These are phyloP conservation scores for Eutrema heterophyllum DNA, from an alignment of 345 rosid species.

Conservation along the genomic window DNA sequence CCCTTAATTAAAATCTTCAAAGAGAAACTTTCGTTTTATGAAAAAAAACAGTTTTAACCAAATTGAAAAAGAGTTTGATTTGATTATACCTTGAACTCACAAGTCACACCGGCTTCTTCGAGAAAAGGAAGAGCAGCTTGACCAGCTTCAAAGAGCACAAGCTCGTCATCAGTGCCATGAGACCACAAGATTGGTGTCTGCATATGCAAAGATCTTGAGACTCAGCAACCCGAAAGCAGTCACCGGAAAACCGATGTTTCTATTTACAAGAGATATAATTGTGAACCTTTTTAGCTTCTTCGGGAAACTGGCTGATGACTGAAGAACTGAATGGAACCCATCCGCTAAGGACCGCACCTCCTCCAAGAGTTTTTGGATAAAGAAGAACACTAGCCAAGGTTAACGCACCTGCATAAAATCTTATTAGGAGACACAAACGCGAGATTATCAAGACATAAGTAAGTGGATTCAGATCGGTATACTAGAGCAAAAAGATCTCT, in stretches of 20 bases:
- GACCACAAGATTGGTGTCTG: too few species aligned
- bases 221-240: too few species aligned
- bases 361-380: conserved; percentile 77
- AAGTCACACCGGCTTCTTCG: conserved; percentile 56
- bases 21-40: too few species aligned
- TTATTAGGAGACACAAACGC: too few species aligned
- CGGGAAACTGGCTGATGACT: conserved; percentile 35
- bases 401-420: conserved; percentile 54
- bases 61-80: background rate
- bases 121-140: conserved; percentile 70
- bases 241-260: too few species aligned
- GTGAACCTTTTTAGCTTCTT: conserved; percentile 64
- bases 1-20: too few species aligned
- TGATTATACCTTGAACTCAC: conserved; percentile 64
- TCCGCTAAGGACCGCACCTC: conserved; percentile 68
- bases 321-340: conserved; percentile 80
- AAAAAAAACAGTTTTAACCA: too few species aligned
- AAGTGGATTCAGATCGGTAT: too few species aligned
- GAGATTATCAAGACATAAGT: background rate
- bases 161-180: conserved; percentile 57
- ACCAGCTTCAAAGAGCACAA: conserved; percentile 75
- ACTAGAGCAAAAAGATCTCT: background rate
- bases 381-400: conserved; percentile 69
- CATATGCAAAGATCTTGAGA: too few species aligned
- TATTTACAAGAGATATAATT: too few species aligned